Conservation (phyloP, 75 land plant genomes). For the Adiantum capillusveneris region DNA sequence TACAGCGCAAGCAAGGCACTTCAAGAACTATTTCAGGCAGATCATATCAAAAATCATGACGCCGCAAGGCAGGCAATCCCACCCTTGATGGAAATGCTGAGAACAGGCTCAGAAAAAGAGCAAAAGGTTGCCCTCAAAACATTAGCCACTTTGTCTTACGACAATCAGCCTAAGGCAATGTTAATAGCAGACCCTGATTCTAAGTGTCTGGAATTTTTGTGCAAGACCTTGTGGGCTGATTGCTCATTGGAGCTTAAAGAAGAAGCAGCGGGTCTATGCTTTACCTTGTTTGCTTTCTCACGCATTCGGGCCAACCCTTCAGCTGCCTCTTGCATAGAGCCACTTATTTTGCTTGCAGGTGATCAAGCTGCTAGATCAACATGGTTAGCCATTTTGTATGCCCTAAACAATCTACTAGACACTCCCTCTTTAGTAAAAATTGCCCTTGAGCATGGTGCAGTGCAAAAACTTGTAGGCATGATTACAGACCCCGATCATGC, state of each 20-base stretch:
- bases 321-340: slow-evolving; percentile 36
- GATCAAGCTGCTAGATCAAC: slow-evolving; percentile 23
- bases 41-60: slow-evolving; percentile 24
- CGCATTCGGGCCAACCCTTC: slow-evolving; percentile 30
- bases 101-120: slow-evolving; percentile 39
- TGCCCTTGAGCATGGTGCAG: slow-evolving; percentile 38
- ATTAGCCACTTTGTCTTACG: slow-evolving; percentile 24
- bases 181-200: slow-evolving; percentile 43
- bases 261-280: slow-evolving; percentile 33
- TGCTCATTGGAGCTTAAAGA: slow-evolving; percentile 42
- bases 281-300: slow-evolving; percentile 26
- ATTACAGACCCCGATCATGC: slow-evolving; percentile 15
- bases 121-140: slow-evolving; percentile 33
- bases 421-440: slow-evolving; percentile 36
- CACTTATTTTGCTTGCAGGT: slow-evolving; percentile 27
- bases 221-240: slow-evolving; percentile 17
- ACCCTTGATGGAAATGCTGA: slow-evolving; percentile 39
- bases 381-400: slow-evolving; percentile 33
- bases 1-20: slow-evolving; percentile 34
- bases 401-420: slow-evolving; percentile 39
- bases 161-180: slow-evolving; percentile 39
- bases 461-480: slow-evolving; percentile 24
- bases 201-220: slow-evolving; percentile 29
- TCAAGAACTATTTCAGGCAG: slow-evolving; percentile 30
- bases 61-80: slow-evolving; percentile 39